These are phyloP conservation scores for Trichoderma reesei DNA, from an alignment of 495 filamentous ascomycete species.

Conservation along the genomic window DNA sequence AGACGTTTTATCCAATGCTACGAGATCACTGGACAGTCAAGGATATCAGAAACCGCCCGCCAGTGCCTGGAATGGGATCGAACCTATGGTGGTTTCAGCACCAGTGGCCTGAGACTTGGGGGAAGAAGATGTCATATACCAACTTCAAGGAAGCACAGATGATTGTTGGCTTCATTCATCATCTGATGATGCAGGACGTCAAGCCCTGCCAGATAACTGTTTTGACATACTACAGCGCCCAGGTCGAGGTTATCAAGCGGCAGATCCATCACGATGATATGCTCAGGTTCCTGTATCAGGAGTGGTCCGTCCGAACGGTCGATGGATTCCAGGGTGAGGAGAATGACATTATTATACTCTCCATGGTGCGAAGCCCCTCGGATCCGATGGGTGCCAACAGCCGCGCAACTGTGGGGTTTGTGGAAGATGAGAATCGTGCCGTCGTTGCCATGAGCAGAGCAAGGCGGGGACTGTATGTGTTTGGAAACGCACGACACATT, in stretches of 20 bases:
- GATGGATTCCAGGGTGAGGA: constrained; percentile 95
- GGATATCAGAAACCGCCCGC: constrained; percentile 34
- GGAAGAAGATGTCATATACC: constrained; percentile 56
- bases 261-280: constrained; percentile 28
- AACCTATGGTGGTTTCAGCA: constrained; percentile 69
- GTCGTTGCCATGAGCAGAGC: constrained; percentile 87
- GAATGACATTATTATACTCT: constrained; percentile 77
- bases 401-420: constrained; percentile 52
- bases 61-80: constrained; percentile 63
- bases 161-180: constrained; percentile 60
- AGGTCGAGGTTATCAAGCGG: constrained; percentile 54
- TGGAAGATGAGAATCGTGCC: constrained; percentile 64
- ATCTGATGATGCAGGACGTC: constrained; percentile 61
- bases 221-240: constrained; percentile 86
- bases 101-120: constrained; percentile 51
- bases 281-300: constrained; percentile 31
- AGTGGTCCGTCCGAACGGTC: constrained; percentile 42
- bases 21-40: constrained; percentile 60
- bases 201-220: constrained; percentile 58
- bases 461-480: constrained; percentile 75
- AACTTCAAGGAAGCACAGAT: constrained; percentile 72
- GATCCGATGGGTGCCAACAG: constrained; percentile 11
- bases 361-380: constrained; percentile 60
- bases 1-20: constrained; percentile 54
- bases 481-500: constrained; percentile 62